phyloP scores from a whole-genome alignment of 345 rosid genomes.

The Mangifera indica region DNA sequence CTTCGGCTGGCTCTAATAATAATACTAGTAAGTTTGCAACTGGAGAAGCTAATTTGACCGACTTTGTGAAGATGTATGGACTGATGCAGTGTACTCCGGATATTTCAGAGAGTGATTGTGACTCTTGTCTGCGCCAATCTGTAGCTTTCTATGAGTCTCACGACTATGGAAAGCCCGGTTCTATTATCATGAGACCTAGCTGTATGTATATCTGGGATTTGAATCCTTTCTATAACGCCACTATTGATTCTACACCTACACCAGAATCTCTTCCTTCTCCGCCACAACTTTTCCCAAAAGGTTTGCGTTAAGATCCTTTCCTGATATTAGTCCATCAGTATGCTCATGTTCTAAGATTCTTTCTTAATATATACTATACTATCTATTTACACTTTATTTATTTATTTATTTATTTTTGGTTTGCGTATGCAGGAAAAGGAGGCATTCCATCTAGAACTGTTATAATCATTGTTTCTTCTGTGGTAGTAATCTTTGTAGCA shows the following conservation, averaged over 20 bases:
- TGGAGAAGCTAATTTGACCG: slow-evolving; percentile 25
- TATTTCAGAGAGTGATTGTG: slow-evolving; percentile 34
- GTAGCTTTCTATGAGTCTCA: slow-evolving; percentile 16
- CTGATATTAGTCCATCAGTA: too few relatives aligned
- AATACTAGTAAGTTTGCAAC: slow-evolving; percentile 35
- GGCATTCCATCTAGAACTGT: too few relatives aligned
- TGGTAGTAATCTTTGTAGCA: not conserved
- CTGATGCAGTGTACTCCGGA: slow-evolving; percentile 59
- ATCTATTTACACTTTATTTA: too few relatives aligned
- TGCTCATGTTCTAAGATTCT: too few relatives aligned
- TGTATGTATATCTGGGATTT: too few relatives aligned
- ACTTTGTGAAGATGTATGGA: slow-evolving; percentile 26
- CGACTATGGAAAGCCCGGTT: slow-evolving; percentile 10
- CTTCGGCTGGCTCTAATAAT: slow-evolving; percentile 21
- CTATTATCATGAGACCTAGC: not conserved
- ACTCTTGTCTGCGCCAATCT: slow-evolving; percentile 25
- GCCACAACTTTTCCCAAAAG: too few relatives aligned
- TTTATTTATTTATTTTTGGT: too few relatives aligned
- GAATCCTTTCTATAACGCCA: too few relatives aligned
- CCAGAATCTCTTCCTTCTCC: not conserved
- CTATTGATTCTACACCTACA: too few relatives aligned
- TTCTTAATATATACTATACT: too few relatives aligned
- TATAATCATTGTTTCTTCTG: too few relatives aligned
- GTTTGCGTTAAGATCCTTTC: not conserved
- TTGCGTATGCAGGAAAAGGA: too few relatives aligned